Base-by-base conservation (phyloP, 164 flowering plant species). In the Sextonia rubra region DNA sequence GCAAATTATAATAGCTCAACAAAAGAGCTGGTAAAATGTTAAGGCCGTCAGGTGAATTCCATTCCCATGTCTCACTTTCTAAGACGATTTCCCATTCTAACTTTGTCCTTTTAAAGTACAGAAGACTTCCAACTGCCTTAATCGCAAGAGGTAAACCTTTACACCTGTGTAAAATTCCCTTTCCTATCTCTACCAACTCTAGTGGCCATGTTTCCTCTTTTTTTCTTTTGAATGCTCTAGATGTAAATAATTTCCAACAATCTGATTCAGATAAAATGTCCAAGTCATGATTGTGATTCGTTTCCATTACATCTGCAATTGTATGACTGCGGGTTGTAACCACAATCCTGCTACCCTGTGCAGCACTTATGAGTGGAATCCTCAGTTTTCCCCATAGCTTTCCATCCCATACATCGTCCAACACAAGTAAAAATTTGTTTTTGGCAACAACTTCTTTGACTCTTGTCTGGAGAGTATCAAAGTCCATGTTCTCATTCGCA, bases 71-170 rank as follows among this genome's bases (percentile, higher is more conserved):
- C 15, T 70, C 61, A 47, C 63, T 68, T 22, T 66, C 56, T 11
- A 66, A 27, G 8, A 78, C 26, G 4, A 3, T 24, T 14, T 69
- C 32, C 81, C 81, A 78, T 4, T 75, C 73, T 0, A 14, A 1
- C 69, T 52, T 37, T 12, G 60, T 25, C 8, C 29, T 49, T 6
- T 78, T 75, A 14, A 12, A 18, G 4, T 60, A 66, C 68, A 78
- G 14, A 7, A 71, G 69, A 7, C 76, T 65, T 55, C 75, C 81
- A 17, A 78, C 29, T 0, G 61, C 26, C 61, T 63, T 74, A 12
- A 49, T 75, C 0, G 72, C 71, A 1, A 78, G 62, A n/a, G 80
- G 80, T 17, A 74, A 32, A 20, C 80, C 77, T 37, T 73, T 58
- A 62, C 80, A 78, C 37, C 71, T 74, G 0, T 47, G 15, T 3